phyloP scores from a whole-genome alignment of 1,284 basidiomycete species.

The Anthracocystis setariae region DNA sequence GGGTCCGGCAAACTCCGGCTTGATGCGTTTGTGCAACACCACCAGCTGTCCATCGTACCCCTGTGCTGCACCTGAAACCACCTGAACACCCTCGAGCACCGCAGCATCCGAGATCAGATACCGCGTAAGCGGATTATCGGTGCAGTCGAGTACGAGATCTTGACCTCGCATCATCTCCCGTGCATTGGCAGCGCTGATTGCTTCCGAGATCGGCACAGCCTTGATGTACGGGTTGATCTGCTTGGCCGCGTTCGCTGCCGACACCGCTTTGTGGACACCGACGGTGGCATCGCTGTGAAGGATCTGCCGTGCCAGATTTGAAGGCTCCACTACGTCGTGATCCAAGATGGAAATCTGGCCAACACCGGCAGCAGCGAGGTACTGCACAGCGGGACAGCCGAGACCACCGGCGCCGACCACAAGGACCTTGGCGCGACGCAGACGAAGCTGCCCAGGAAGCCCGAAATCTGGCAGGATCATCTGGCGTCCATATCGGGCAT shows the following conservation, averaged over 20 bases:
- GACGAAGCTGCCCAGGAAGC: constrained; percentile 78
- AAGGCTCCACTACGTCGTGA: constrained; percentile 87
- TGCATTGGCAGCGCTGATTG: constrained; percentile 53
- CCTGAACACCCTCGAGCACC: constrained; percentile 78
- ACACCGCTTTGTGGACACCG: constrained; percentile 85
- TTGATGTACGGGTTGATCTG: constrained; percentile 59
- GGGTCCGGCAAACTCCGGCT: constrained; percentile 24
- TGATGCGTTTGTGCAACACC: constrained; percentile 56
- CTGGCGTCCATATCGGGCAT: constrained; percentile 91
- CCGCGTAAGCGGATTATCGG: constrained; percentile 89
- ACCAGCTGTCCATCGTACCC: constrained; percentile 86
- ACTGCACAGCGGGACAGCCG: constrained; percentile 93
- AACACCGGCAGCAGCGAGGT: constrained; percentile 89
- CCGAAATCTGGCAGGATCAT: constrained; percentile 95
- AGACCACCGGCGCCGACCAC: constrained; percentile 95
- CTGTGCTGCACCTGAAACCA: constrained; percentile 93
- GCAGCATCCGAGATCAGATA: constrained; percentile 93
- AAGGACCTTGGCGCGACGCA: constrained; percentile 79
- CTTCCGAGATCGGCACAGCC: constrained; percentile 30
- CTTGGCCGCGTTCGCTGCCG: constrained; percentile 73
- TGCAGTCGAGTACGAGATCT: constrained; percentile 90
- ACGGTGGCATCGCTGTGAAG: constrained; percentile 83
- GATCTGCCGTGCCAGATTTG: constrained; percentile 93
- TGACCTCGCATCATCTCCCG: constrained; percentile 41
- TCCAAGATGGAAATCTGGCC: constrained; percentile 89